Evolutionary conservation across 1,284 basidiomycete genomes (phyloP), one percentile per base, ranked within the genome.

Genomic region (Ustilago loliicola): DNA sequence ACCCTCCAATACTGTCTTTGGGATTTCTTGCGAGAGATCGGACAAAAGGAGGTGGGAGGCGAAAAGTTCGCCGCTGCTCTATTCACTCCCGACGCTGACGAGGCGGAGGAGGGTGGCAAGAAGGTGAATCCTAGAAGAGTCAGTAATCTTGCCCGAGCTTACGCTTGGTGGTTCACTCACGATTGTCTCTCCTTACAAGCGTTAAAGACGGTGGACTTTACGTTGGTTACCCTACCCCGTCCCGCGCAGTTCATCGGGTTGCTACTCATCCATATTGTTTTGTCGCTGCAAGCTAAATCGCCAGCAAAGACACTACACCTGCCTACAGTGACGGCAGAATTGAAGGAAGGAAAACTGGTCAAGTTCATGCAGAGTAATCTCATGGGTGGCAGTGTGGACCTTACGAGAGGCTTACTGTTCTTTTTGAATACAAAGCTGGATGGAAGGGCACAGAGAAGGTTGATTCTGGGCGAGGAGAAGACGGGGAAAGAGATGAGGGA

Each of bases 1-100:
- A 98, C 97, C 0, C 88, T 99, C 47, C 97, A 98, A 85, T 99
- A 95, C 87, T 94, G 92, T 79, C 88, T 99, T 8, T 99, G 97
- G 97, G 97, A 99, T 86, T 96, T 98, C 84, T 88, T 99, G 38
- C 92, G 96, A 11, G 94, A 94, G 73, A 88, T 99, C 32, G 95
- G 95, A 19, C 94, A 98, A 87, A 90, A 88, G 19, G 89, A 88
- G 45, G 93, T 96, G 34, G 94, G 94, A 2, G 95, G 95, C 2
- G 93, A 92, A 80, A 89, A 94, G 55, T 88, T 94, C 78, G 93
- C 92, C 83, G 66, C 66, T 4, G 55, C 61, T 6, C 42, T 52
- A 10, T 65, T 59, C 54, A 90, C 88, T 68, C 84, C 90, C 38
- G 88, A 89, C 72, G 88, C 90, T 51, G 76, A 88, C n/a, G n/a